phyloP scores from a whole-genome alignment of 257 asterid genomes.

The Solanum paucissectum region DNA sequence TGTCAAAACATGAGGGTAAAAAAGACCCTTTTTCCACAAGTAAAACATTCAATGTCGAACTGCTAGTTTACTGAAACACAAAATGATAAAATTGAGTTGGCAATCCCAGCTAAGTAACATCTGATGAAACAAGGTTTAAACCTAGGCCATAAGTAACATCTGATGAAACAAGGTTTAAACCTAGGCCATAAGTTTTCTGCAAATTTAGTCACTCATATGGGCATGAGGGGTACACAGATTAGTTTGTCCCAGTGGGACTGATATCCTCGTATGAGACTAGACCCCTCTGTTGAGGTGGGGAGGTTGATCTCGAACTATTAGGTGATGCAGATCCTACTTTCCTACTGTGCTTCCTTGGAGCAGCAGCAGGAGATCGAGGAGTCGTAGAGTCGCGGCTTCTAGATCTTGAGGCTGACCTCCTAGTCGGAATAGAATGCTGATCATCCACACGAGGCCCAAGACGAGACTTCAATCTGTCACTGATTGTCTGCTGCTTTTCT shows the following conservation, averaged over 20 bases:
- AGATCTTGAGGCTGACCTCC: constrained; percentile 42
- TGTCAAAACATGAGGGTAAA: neutral
- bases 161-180: neutral
- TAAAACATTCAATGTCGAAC: neutral
- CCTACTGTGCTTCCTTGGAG: constrained; percentile 26
- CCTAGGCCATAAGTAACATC: neutral
- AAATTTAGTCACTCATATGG: neutral
- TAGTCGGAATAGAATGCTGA: constrained; percentile 8
- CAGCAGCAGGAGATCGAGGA: constrained; percentile 43
- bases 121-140: neutral
- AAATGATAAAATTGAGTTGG: neutral
- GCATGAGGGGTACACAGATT: constrained; percentile 1
- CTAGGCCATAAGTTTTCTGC: neutral
- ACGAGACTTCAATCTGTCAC: constrained; percentile 70
- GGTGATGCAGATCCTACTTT: constrained; percentile 23
- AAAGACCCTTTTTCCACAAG: neutral
- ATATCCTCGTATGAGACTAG: constrained; percentile 72
- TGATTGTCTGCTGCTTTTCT: constrained; percentile 36
- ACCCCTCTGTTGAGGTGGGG: constrained; percentile 48
- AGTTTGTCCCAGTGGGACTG: constrained; percentile 46
- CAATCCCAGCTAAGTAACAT: neutral
- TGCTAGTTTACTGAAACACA: neutral
- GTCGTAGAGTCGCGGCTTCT: constrained; percentile 37
- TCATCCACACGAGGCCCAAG: constrained; percentile 55
- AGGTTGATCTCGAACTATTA: constrained; percentile 44